Conservation (phyloP, 2,329 filamentous ascomycete species). For the Diaporthe eres region DNA sequence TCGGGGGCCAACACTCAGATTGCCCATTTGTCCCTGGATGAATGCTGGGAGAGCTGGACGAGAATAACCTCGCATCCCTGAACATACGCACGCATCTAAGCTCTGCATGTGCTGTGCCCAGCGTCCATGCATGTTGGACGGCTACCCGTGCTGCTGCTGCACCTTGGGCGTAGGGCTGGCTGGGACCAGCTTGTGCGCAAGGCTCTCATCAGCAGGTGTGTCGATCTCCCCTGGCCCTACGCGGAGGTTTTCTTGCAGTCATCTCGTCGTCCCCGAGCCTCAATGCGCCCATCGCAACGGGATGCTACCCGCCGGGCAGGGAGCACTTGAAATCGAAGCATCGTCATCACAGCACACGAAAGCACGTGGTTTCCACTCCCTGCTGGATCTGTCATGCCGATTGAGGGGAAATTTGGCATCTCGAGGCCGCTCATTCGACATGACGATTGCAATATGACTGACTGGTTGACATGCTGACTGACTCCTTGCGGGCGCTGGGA, state of each 20-base stretch:
- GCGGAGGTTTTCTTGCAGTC: constrained; percentile 22
- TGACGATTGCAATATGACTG: constrained; percentile 12
- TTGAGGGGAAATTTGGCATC: constrained; percentile 7
- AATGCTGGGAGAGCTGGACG: constrained; percentile 25
- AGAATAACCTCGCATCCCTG: constrained; percentile 32
- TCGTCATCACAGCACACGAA: constrained; percentile 21
- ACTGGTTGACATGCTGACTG: neutral
- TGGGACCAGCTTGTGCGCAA: constrained; percentile 27
- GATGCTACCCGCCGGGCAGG: constrained; percentile 13
- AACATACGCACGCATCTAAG: constrained; percentile 18
- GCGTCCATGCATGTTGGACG: constrained; percentile 21
- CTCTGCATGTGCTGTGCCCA: constrained; percentile 4
- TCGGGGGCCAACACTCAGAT: constrained; percentile 31
- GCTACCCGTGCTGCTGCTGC: constrained; percentile 4
- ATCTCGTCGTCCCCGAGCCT: constrained; percentile 36
- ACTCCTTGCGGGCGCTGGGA: neutral
- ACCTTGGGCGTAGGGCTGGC: constrained; percentile 30
- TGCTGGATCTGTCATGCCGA: neutral
- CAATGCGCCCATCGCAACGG: constrained; percentile 2
- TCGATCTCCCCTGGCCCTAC: constrained; percentile 21
- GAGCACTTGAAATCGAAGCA: neutral
- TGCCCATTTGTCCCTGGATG: constrained; percentile 16
- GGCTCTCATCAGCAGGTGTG: constrained; percentile 5
- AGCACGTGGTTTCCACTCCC: neutral
- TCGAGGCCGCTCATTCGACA: neutral